Evolutionary conservation across 257 asterid species (phyloP).

Genomic region (Primulina tabacum): DNA sequence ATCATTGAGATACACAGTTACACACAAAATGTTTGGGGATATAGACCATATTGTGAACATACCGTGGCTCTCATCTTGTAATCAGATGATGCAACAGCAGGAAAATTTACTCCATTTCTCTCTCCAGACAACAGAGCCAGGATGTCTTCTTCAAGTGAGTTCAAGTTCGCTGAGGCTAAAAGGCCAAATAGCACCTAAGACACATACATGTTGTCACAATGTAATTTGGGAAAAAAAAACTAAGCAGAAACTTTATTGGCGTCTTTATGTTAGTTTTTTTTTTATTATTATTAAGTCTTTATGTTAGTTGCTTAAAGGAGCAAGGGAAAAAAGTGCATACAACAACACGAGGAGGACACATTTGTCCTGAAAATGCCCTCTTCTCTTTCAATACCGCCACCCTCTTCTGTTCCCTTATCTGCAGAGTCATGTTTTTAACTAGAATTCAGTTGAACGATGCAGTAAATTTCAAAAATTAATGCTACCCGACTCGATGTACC

Average conservation of each 20-base stretch:
- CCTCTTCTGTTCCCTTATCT: constrained; percentile 82
- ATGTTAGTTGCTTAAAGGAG: not conserved
- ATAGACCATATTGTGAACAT: constrained; percentile 23
- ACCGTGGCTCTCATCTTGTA: constrained; percentile 88
- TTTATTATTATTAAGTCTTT: too few relatives aligned
- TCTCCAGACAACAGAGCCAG: constrained; percentile 53
- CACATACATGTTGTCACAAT: not conserved
- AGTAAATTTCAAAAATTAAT: not conserved
- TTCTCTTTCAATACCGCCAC: constrained; percentile 75
- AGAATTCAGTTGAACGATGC: too few relatives aligned
- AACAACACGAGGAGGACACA: constrained; percentile 82
- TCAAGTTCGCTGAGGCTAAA: constrained; percentile 55
- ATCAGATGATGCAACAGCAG: constrained; percentile 69
- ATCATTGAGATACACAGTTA: not conserved
- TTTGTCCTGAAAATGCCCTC: constrained; percentile 68
- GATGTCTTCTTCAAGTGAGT: constrained; percentile 71
- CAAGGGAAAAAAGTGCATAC: constrained; percentile 32
- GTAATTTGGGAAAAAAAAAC: not conserved
- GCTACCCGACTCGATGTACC: not conserved
- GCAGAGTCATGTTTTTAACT: constrained; percentile 19
- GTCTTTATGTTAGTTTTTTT: not conserved
- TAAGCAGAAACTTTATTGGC: not conserved
- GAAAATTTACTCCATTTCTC: constrained; percentile 40
- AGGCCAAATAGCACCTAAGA: constrained; percentile 90
- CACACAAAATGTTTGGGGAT: not conserved